Base-by-base conservation (phyloP, 176 grass and related monocot genomes). In the Pontederia paniculata region DNA sequence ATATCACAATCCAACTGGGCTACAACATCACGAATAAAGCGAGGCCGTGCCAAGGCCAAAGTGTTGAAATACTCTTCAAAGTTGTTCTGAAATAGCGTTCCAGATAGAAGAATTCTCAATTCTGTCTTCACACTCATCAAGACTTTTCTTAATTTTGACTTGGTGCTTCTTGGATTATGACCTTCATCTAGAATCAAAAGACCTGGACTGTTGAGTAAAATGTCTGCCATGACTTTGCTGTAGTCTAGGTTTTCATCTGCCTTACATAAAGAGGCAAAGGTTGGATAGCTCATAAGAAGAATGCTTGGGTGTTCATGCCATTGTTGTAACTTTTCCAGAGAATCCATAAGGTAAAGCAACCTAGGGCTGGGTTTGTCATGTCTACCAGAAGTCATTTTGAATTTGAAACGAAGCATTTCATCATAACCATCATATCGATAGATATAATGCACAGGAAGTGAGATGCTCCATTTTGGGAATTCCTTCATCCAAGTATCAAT, bases 21-120 rank as follows among this genome's bases (percentile, higher is more conserved):
- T 65, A 95, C 69, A 68, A 81, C 70, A 83, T 80, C 80, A 72
- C 89, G 57, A 10, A 71, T 79, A 80, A 89, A 88, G 52, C 69
- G 78, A 4, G 85, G 90, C 45, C 69, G 83, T n/a, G 89, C 78
- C 25, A 96, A 60, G 42, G 37, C 65, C 12, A 96, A 14, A 19
- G 66, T 78, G 56, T 81, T 96, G 31, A 74, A 74, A 19, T 89
- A 82, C 74, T 96, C 91, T 15, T 54, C 61, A 70, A 96, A 89
- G 45, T 62, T 89, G 50, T 96, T 89, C 4, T 96, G 91, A 25
- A 96, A 96, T 15, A 74, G 82, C 72, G 91, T 96, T 17, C 91
- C 86, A 0, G 85, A 96, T 49, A 96, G 72, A 45, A 89, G 76
- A 17, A 96, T 83, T 15, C 86, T 17, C 17, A 86, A 89, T 45